phyloP scores from a whole-genome alignment of 805 yeast genomes.

The Candida adriatica region DNA sequence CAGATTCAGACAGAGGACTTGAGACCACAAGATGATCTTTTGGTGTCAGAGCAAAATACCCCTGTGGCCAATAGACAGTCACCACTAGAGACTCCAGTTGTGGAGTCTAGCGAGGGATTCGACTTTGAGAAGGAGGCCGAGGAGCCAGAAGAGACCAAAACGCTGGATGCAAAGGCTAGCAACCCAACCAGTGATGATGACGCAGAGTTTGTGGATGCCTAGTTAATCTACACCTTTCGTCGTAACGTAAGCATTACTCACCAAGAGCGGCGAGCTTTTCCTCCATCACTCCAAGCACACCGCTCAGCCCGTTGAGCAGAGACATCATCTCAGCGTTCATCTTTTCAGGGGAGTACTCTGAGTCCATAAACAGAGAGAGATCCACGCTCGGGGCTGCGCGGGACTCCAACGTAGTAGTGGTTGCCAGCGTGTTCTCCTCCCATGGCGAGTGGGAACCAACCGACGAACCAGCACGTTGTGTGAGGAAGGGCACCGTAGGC shows the following conservation, averaged over 20 bases:
- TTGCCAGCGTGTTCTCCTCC: slow-evolving; percentile 9
- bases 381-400: slow-evolving; percentile 12
- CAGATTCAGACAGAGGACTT: slow-evolving; percentile 8
- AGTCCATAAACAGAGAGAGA: slow-evolving; percentile 17
- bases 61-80: slow-evolving; percentile 5
- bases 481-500: slow-evolving; percentile 14
- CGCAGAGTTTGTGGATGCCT: slow-evolving; percentile 16
- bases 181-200: slow-evolving; percentile 8
- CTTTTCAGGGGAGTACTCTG: slow-evolving; percentile 17
- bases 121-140: slow-evolving; percentile 8
- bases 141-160: not conserved
- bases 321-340: slow-evolving; percentile 22
- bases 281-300: slow-evolving; percentile 25
- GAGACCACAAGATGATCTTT: slow-evolving; percentile 13
- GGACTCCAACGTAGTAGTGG: slow-evolving; percentile 5
- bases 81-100: slow-evolving; percentile 3
- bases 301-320: slow-evolving; percentile 16
- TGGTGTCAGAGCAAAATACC: slow-evolving; percentile 12
- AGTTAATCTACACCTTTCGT: not conserved
- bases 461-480: slow-evolving; percentile 11
- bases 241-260: too few relatives aligned
- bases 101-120: slow-evolving; percentile 5
- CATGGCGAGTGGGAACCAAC: slow-evolving; percentile 12
- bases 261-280: slow-evolving; percentile 22
- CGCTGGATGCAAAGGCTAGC: slow-evolving; percentile 1